Evolutionary conservation across 495 filamentous ascomycete species (phyloP).

Genomic region (Trypethelium eluteriae): DNA sequence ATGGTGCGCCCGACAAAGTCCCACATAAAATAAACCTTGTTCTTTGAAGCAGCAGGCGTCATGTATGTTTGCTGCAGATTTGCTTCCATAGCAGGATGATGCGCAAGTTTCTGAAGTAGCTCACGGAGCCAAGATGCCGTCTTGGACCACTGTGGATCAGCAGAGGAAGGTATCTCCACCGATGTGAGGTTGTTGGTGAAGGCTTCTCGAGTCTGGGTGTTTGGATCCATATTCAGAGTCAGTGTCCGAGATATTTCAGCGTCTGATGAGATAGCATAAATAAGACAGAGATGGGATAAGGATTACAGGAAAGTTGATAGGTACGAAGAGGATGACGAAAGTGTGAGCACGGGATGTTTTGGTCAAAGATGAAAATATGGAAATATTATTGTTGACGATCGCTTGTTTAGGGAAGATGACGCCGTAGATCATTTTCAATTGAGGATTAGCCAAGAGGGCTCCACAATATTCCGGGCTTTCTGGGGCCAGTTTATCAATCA

Average conservation of each 20-base stretch:
- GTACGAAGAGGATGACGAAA: no score
- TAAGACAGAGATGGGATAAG: not conserved
- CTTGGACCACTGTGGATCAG: conserved; percentile 19
- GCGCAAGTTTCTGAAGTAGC: conserved; percentile 28
- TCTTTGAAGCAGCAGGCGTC: conserved; percentile 33
- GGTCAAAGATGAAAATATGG: no score
- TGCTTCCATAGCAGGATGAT: conserved; percentile 34
- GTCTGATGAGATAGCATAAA: not conserved
- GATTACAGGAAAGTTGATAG: not conserved
- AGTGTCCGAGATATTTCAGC: not conserved
- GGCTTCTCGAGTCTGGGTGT: conserved; percentile 22
- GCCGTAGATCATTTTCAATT: no score
- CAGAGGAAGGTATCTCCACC: conserved; percentile 6
- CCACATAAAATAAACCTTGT: conserved; percentile 37
- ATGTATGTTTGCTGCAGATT: conserved; percentile 35
- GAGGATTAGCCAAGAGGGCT: no score
- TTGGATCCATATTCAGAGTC: conserved; percentile 22
- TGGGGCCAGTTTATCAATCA: not conserved
- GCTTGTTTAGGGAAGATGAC: no score
- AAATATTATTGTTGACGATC: no score
- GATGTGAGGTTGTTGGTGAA: conserved; percentile 22
- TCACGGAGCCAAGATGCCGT: conserved; percentile 15
- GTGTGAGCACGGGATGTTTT: no score
- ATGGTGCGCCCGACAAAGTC: conserved; percentile 33
- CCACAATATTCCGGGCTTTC: no score